Conservation (phyloP, 768 basidiomycete genomes). For the Lentinula detonsa region DNA sequence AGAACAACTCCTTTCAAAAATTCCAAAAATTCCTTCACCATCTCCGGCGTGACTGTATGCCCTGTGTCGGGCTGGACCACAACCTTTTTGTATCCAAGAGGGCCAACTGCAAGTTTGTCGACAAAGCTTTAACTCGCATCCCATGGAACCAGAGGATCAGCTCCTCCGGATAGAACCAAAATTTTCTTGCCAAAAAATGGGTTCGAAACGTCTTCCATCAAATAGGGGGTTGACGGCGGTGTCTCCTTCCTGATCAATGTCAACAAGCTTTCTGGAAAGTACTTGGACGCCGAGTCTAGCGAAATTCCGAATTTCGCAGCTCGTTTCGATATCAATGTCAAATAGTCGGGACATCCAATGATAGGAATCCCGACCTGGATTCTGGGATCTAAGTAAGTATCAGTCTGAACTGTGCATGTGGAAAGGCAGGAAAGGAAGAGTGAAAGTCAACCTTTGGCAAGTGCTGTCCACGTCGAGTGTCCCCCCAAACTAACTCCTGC, state of each 20-base stretch:
- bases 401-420: neutral
- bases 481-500: constrained; percentile 81
- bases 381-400: constrained; percentile 31
- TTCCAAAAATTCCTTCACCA: constrained; percentile 42
- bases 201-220: constrained; percentile 31
- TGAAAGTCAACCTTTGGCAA: constrained; percentile 34
- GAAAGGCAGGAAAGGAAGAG: neutral
- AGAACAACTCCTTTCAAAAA: constrained; percentile 22
- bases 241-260: constrained; percentile 40
- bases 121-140: constrained; percentile 51
- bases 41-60: constrained; percentile 55
- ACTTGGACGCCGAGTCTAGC: constrained; percentile 7
- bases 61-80: constrained; percentile 50
- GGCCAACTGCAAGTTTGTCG: constrained; percentile 45
- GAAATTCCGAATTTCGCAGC: constrained; percentile 38
- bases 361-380: constrained; percentile 42
- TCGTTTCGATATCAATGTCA: constrained; percentile 49
- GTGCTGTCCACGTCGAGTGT: constrained; percentile 73
- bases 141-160: constrained; percentile 67
- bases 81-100: constrained; percentile 48
- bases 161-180: constrained; percentile 61
- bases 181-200: constrained; percentile 70
- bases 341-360: constrained; percentile 71
- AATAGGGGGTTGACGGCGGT: constrained; percentile 38
- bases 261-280: constrained; percentile 51